Percentiles rank a stretch among this genome's conserved stretches.
These are phyloP conservation scores for Corylus americana DNA, from an alignment of 306 rosid genomes.

Conservation along the genomic window DNA sequence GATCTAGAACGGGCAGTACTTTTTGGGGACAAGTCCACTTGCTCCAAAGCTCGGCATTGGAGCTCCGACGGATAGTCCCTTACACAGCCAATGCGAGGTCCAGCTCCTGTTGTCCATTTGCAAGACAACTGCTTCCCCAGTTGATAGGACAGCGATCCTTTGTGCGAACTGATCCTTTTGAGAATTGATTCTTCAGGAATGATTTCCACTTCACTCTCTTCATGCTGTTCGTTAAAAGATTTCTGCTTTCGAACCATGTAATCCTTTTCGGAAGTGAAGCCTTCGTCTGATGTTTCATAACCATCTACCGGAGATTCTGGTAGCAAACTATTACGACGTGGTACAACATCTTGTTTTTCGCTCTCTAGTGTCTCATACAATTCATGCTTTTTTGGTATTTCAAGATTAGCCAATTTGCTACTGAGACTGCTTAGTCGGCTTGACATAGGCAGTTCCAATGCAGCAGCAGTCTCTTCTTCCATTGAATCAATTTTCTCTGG, in stretches of 20 bases:
- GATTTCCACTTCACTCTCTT: constrained; percentile 44
- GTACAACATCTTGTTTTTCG: constrained; percentile 27
- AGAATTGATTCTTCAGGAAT: constrained; percentile 72
- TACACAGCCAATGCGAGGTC: constrained; percentile 92
- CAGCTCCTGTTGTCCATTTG: constrained; percentile 99
- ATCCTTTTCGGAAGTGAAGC: constrained; percentile 28
- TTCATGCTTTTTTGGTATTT: constrained; percentile 49
- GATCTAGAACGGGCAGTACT: constrained; percentile 41
- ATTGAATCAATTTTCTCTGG: constrained; percentile 32
- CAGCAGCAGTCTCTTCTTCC: constrained; percentile 28
- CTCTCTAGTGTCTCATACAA: constrained; percentile 37
- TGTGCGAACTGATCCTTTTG: constrained; percentile 74
- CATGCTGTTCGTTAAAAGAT: constrained; percentile 34
- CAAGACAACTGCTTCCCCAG: constrained; percentile 86
- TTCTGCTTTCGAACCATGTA: constrained; percentile 29
- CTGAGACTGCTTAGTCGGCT: constrained; percentile 32
- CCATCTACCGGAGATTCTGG: constrained; percentile 27
- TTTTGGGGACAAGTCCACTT: constrained; percentile 84
- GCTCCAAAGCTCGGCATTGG: constrained; percentile 77
- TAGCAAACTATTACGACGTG: constrained; percentile 11
- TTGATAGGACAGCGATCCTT: constrained; percentile 75
- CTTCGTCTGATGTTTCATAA: constrained; percentile 31
- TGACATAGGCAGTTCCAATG: constrained; percentile 21
- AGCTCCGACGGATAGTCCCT: constrained; percentile 89
- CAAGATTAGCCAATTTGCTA: constrained; percentile 49